Conservation (phyloP, 805 yeast genomes). For the Limtongia smithiae region DNA sequence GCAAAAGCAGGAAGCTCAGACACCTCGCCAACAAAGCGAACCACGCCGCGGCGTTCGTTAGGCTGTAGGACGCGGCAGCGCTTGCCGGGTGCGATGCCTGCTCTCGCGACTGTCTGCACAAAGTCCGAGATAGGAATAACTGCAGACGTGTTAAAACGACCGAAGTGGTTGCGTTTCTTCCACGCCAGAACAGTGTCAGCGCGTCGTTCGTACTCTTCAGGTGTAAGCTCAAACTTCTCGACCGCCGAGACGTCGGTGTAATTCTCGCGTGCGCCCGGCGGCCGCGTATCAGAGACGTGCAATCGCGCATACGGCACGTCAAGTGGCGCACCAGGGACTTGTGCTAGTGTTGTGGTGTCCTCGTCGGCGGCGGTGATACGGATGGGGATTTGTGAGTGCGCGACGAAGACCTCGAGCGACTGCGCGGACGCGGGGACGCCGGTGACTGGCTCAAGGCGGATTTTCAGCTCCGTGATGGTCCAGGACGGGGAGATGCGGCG, state of each 20-base stretch:
- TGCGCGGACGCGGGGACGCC: slow-evolving; percentile 66
- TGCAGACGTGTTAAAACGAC: slow-evolving; percentile 51
- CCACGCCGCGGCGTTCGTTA: slow-evolving; percentile 62
- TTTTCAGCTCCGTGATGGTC: slow-evolving; percentile 52
- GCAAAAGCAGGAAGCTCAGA: slow-evolving; percentile 47
- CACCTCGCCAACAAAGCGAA: slow-evolving; percentile 67
- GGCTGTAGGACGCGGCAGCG: slow-evolving; percentile 45
- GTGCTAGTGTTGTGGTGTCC: slow-evolving; percentile 7
- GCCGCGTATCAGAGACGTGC: slow-evolving; percentile 42
- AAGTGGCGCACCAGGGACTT: slow-evolving; percentile 5
- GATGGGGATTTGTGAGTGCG: slow-evolving; percentile 13
- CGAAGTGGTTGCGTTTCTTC: slow-evolving; percentile 67
- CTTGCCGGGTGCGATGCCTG: slow-evolving; percentile 45
- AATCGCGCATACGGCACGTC: slow-evolving; percentile 23
- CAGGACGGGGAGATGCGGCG: slow-evolving; percentile 61
- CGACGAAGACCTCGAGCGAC: slow-evolving; percentile 29
- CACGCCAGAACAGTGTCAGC: slow-evolving; percentile 66
- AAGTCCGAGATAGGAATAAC: slow-evolving; percentile 32
- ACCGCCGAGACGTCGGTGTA: slow-evolving; percentile 38
- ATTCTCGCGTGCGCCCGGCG: slow-evolving; percentile 33
- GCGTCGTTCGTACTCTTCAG: slow-evolving; percentile 59
- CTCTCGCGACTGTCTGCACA: neutral
- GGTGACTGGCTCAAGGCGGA: slow-evolving; percentile 61
- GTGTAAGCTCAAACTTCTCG: slow-evolving; percentile 49
- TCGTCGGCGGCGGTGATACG: slow-evolving; percentile 5